phyloP scores from a whole-genome alignment of 768 basidiomycete genomes.

The Rhizopogon vinicolor region DNA sequence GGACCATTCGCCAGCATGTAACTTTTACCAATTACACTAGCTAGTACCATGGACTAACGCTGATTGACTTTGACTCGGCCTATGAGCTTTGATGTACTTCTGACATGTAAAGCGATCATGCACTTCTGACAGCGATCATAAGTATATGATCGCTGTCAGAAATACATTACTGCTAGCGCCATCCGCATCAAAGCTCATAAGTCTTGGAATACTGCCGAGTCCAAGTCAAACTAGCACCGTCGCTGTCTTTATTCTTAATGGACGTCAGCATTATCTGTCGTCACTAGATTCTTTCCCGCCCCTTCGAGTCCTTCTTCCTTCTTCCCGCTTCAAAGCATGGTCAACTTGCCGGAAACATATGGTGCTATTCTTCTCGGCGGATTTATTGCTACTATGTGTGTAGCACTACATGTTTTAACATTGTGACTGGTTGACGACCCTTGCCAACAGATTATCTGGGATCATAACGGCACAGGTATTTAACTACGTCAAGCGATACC shows the following conservation, averaged over 20 bases:
- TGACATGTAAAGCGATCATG: too few relatives aligned
- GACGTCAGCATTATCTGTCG: too few relatives aligned
- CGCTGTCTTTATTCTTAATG: background rate
- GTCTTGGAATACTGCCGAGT: too few relatives aligned
- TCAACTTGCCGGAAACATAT: slow-evolving; percentile 12
- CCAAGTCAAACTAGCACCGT: background rate
- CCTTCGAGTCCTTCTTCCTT: background rate
- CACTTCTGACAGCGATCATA: too few relatives aligned
- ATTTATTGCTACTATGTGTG: slow-evolving; percentile 24
- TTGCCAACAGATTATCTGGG: slow-evolving; percentile 19
- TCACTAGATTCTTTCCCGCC: background rate
- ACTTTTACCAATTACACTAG: too few relatives aligned
- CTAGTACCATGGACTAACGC: too few relatives aligned
- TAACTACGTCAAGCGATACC: slow-evolving; percentile 25
- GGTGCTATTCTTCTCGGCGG: slow-evolving; percentile 27
- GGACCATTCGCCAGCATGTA: too few relatives aligned
- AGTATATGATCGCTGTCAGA: too few relatives aligned
- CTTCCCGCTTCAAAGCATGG: background rate
- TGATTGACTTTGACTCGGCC: too few relatives aligned
- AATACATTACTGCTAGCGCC: background rate
- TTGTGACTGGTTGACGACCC: background rate
- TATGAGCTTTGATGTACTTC: too few relatives aligned
- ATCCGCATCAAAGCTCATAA: too few relatives aligned
- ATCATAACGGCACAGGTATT: slow-evolving; percentile 22
- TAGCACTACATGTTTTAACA: background rate